Base-by-base conservation (phyloP, 176 grass and related monocot genomes). In the Ampelocalamus luodianensis region DNA sequence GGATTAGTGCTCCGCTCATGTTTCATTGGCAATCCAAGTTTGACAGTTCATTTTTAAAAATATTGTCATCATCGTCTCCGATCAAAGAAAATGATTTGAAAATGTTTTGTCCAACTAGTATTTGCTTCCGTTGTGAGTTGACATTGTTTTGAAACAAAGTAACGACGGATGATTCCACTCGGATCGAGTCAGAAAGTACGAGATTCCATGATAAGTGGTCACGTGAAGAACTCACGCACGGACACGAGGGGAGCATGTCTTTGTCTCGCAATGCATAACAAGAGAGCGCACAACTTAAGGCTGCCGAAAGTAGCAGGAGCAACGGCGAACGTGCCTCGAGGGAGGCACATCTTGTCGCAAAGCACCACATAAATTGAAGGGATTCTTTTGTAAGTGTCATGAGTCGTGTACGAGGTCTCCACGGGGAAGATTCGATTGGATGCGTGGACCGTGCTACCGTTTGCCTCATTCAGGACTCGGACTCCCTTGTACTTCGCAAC, bases 371-470 rank as follows among this genome's bases (percentile, higher is more conserved):
- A 44, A 39, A 39, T 8, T 5, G 36, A 40, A 12, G 11, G 26
- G 16, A 24, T 10, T 10, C n/a, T 60, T 4, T 56, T 1, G 49
- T 9, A 12, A 16, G 32, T 10, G 3, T 10, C 1, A 1, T 5
- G 14, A 3, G 27, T 11, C 39, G 49, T 80, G 69, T 80, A 11
- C 12, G 42, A 76, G 48, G 85, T 85, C 70, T 76, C 80, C 17
- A 34, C n/a, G 34, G 17, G 44, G 45, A 60, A 85, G 78, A 89
- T 69, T 85, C 63, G 77, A 89, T 71, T 64, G 77, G 77, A 81
- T 62, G 54, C 72, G 24, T 49, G 48, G 54, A 17, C 75, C 8
- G 20, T 27, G 46, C 71, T 37, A 22, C 1, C 0, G 0, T 8
- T 26, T 60, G 17, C 79, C 85, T 11, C 70, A 59, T 36, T 37